Evolutionary conservation across 352 stramenopile species (phyloP).

Genomic region (Lagenidium giganteum): DNA sequence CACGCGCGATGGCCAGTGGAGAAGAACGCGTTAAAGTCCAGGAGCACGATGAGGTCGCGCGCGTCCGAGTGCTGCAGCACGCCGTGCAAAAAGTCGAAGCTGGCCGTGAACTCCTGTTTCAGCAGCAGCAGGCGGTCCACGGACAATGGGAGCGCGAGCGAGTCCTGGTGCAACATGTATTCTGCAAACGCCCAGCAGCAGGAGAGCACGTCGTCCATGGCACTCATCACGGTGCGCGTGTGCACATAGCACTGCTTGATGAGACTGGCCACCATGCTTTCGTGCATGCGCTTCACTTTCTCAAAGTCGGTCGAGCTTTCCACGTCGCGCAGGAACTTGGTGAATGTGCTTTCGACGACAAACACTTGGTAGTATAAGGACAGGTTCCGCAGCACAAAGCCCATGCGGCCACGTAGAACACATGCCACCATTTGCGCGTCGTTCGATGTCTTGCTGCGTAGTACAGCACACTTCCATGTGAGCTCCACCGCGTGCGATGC

Average conservation of each 20-base stretch:
- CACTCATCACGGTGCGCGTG: conserved; percentile 46
- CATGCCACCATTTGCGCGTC: conserved; percentile 5
- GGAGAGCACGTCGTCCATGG: conserved; percentile 51
- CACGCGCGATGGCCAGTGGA: too few relatives aligned
- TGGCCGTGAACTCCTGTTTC: conserved; percentile 43
- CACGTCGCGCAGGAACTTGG: conserved; percentile 49
- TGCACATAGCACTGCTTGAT: conserved; percentile 70
- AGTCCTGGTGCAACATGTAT: conserved; percentile 48
- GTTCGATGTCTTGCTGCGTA: conserved; percentile 24
- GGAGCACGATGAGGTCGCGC: conserved; percentile 63
- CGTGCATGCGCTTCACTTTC: conserved; percentile 60
- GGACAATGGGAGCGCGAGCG: too few relatives aligned
- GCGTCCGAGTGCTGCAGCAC: conserved; percentile 57
- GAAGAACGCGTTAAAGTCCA: conserved; percentile 75
- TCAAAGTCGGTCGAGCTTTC: conserved; percentile 54
- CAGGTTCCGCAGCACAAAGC: conserved; percentile 67
- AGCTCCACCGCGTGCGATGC: conserved; percentile 56
- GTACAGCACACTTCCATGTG: conserved; percentile 45
- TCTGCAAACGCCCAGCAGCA: conserved; percentile 75
- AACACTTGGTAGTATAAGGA: conserved; percentile 77
- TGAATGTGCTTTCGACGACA: conserved; percentile 64
- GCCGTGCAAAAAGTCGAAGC: conserved; percentile 60
- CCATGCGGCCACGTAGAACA: conserved; percentile 59
- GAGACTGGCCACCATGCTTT: conserved; percentile 59
- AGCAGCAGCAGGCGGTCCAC: conserved; percentile 34